Base-by-base conservation (phyloP, 331 rosid genomes). In the Rosa hybrid region DNA sequence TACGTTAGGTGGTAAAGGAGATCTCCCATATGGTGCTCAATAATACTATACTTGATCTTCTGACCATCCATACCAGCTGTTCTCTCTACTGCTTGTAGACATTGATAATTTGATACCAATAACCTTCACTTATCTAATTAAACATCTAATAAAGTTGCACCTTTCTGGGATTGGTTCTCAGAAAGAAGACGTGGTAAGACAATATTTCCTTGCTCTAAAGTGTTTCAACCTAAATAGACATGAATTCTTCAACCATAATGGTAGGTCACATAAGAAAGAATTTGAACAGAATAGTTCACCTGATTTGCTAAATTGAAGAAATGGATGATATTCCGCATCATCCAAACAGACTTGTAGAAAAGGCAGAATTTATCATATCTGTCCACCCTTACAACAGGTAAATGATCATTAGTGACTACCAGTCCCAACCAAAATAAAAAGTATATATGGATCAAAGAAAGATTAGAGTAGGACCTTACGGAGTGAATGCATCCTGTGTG, bases 281-380 rank as follows among this genome's bases (percentile, higher is more conserved):
- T 30, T 30, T 30, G 34, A 30, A 30, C 34, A 30, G 34, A 69
- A 34, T 12, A 38, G 56, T 62, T 21, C 54, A 94, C 98, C 98
- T 94, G 98, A 86, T 94, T 94, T 76, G 98, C 98, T 92, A 94
- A 86, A 86, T 90, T 92, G 86, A 67, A 94, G 92, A 91, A 94
- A 89, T 94, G 98, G 76, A 94, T 94, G 78, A 92, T 94, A 83
- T 94, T 94, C 86, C 97, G 95, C 98, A 94, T 94, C 98, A 94
- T 89, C 98, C 98, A 94, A 63, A 94, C 98, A 49, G 98, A 94
- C 91, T 94, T 94, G 97, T 92, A 94, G 94, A 94, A 92, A 25
- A 97, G 98, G 80, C 98, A 94, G 88, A 86, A 94, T 78, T 94
- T 94, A 87, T 94, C 98, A 81, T 94, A 94, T 71, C 98, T 94